phyloP scores from a whole-genome alignment of 2,329 filamentous ascomycete species.

The Fusarium sp. region DNA sequence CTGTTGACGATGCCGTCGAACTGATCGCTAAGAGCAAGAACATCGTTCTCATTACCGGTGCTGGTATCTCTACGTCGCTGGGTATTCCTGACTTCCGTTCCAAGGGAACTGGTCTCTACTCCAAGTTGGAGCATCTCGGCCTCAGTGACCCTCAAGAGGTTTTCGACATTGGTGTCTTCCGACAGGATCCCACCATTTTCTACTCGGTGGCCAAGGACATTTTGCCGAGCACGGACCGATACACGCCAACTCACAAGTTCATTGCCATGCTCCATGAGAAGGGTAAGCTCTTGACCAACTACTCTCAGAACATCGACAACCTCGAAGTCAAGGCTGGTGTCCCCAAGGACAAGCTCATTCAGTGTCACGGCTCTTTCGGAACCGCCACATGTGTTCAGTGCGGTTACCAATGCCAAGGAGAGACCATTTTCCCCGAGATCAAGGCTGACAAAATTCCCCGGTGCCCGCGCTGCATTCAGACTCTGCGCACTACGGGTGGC shows the following conservation, averaged over 20 bases:
- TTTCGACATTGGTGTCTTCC: slow-evolving; percentile 90
- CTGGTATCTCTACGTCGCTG: slow-evolving; percentile 95
- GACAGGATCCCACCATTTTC: slow-evolving; percentile 87
- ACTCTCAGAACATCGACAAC: slow-evolving; percentile 99
- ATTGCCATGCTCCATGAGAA: slow-evolving; percentile 89
- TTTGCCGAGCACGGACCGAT: slow-evolving; percentile 80
- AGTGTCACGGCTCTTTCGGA: slow-evolving; percentile 97
- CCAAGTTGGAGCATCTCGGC: slow-evolving; percentile 82
- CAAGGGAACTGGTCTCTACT: slow-evolving; percentile 91
- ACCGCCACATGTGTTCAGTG: slow-evolving; percentile 91
- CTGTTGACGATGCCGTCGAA: slow-evolving; percentile 85
- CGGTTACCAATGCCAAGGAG: slow-evolving; percentile 76
- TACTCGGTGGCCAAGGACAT: slow-evolving; percentile 94
- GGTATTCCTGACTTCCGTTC: slow-evolving; percentile 98
- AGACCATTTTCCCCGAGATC: slow-evolving; percentile 83
- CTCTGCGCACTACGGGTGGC: slow-evolving; percentile 53
- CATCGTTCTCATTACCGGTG: slow-evolving; percentile 93
- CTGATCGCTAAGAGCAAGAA: slow-evolving; percentile 80
- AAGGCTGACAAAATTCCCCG: slow-evolving; percentile 79
- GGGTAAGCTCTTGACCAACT: slow-evolving; percentile 92
- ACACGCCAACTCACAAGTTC: slow-evolving; percentile 93
- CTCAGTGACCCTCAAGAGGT: slow-evolving; percentile 90
- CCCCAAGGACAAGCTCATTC: slow-evolving; percentile 81
- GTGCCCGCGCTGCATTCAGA: slow-evolving; percentile 76
- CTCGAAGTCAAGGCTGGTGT: slow-evolving; percentile 91